These are phyloP conservation scores for Lipomyces yamanashiensis DNA, from an alignment of 805 yeast species.

Conservation along the genomic window DNA sequence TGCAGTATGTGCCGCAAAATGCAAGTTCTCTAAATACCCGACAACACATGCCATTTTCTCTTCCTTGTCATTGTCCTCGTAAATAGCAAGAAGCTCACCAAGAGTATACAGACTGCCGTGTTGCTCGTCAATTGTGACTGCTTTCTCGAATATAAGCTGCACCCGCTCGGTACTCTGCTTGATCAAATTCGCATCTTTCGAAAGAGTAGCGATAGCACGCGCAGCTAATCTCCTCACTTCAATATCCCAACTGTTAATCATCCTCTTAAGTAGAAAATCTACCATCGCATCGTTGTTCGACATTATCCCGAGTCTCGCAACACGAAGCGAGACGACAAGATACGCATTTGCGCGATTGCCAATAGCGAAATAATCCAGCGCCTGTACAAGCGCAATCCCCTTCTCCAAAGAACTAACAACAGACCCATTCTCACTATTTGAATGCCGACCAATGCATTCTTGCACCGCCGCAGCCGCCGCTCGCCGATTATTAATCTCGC, in stretches of 20 bases:
- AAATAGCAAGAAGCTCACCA: conserved; percentile 35
- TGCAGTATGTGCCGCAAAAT: conserved; percentile 22
- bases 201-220: conserved; percentile 42
- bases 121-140: conserved; percentile 23
- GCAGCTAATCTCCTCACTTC: conserved; percentile 53
- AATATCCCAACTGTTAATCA: conserved; percentile 49
- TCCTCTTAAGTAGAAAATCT: conserved; percentile 45
- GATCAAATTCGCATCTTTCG: neutral
- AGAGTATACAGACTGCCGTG: conserved; percentile 41
- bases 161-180: conserved; percentile 15
- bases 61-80: neutral
- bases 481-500: conserved; percentile 72
- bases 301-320: conserved; percentile 27
- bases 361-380: conserved; percentile 57
- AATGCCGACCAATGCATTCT: conserved; percentile 77
- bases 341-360: conserved; percentile 53
- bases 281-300: conserved; percentile 28
- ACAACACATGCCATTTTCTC: neutral
- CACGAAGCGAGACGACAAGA: conserved; percentile 45
- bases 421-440: neutral
- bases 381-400: conserved; percentile 56
- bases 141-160: conserved; percentile 1
- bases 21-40: conserved; percentile 9
- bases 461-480: conserved; percentile 88
- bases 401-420: conserved; percentile 40